Percentiles rank a stretch among this genome's conserved stretches.
Conservation (phyloP, 331 rosid species). For the Quercus phellos region DNA sequence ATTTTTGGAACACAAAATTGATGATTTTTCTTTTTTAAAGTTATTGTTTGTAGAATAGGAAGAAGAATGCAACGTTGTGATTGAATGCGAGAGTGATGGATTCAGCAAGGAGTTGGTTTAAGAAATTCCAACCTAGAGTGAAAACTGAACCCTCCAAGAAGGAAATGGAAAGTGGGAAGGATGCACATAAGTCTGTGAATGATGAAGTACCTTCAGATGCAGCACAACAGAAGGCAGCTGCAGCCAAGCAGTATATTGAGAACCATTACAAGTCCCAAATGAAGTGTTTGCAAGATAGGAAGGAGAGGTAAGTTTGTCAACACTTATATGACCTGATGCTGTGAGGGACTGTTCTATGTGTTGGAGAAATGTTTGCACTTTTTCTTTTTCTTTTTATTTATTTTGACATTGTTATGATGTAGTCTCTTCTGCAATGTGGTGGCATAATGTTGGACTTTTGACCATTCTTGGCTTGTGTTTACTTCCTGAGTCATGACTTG, state of each 20-base stretch:
- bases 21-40: background rate
- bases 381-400: background rate
- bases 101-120: slow-evolving; percentile 54
- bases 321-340: background rate
- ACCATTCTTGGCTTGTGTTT: background rate
- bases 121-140: slow-evolving; percentile 35
- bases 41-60: background rate
- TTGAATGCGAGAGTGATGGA: slow-evolving; percentile 36
- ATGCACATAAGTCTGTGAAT: slow-evolving; percentile 16
- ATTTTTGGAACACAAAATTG: background rate
- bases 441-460: background rate
- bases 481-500: background rate
- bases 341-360: no score
- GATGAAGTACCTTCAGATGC: slow-evolving; percentile 82
- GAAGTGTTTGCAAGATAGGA: slow-evolving; percentile 90
- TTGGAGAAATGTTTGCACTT: background rate
- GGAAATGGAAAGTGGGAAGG: slow-evolving; percentile 27
- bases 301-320: slow-evolving; percentile 56
- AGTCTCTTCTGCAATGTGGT: background rate
- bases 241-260: slow-evolving; percentile 94
- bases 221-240: slow-evolving; percentile 91
- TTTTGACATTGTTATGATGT: background rate
- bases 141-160: slow-evolving; percentile 22
- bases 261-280: slow-evolving; percentile 95
- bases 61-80: slow-evolving; percentile 15